Evolutionary conservation across 768 basidiomycete species (phyloP).

Genomic region (Clathrus columnatus): DNA sequence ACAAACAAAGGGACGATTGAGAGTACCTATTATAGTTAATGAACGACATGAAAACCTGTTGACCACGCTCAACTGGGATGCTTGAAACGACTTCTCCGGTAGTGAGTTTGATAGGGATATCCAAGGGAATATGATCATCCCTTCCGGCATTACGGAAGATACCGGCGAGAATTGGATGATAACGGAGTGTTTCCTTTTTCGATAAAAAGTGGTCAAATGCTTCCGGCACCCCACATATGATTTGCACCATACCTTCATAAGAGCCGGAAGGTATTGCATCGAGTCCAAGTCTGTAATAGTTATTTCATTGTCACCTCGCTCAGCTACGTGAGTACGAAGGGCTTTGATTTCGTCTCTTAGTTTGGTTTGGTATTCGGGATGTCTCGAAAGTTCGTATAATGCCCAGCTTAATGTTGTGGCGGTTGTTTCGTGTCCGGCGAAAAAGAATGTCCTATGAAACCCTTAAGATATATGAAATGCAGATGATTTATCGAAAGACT

Average conservation of each 20-base stretch:
- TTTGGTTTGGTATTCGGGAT: constrained; percentile 19
- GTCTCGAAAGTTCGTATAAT: constrained; percentile 22
- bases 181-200: constrained; percentile 23
- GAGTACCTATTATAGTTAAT: constrained; percentile 45
- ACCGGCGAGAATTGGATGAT: constrained; percentile 28
- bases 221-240: background rate
- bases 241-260: constrained; percentile 20
- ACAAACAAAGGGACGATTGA: constrained; percentile 15
- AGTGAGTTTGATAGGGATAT: constrained; percentile 34
- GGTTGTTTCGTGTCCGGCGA: no score
- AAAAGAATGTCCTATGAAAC: constrained; percentile 18
- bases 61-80: constrained; percentile 39
- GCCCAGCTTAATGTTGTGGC: no score
- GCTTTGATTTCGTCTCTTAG: constrained; percentile 21
- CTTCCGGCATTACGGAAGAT: constrained; percentile 27
- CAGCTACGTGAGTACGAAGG: constrained; percentile 15
- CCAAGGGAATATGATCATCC: constrained; percentile 53
- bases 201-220: constrained; percentile 1
- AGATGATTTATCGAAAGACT: background rate
- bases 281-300: constrained; percentile 24
- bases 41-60: constrained; percentile 43
- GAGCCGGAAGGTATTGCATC: constrained; percentile 24
- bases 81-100: constrained; percentile 31
- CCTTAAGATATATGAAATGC: background rate
- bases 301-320: constrained; percentile 20